Conservation (phyloP, 1,139 yeast genomes). For the Kodamaea plutei region DNA sequence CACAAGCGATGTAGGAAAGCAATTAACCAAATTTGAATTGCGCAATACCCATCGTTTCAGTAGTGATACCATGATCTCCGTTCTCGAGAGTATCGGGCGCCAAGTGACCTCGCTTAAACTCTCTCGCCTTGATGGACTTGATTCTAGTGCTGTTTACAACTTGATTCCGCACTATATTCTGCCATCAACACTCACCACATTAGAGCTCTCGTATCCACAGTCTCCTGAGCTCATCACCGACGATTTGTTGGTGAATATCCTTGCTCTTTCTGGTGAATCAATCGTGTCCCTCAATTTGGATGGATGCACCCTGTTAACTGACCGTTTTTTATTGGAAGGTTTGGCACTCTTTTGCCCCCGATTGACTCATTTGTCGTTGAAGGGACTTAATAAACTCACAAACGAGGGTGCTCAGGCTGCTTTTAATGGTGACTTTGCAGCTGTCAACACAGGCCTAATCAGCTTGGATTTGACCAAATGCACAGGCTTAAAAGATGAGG, state of each 20-base stretch:
- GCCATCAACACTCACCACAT: conserved; percentile 41
- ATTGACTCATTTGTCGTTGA: conserved; percentile 51
- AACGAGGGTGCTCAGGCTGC: conserved; percentile 59
- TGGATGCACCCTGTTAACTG: conserved; percentile 73
- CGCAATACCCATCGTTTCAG: conserved; percentile 82
- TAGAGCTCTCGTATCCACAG: conserved; percentile 69
- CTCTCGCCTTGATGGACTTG: conserved; percentile 70
- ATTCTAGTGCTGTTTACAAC: conserved; percentile 53
- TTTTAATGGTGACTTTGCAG: conserved; percentile 38
- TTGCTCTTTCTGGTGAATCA: conserved; percentile 61
- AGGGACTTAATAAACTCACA: conserved; percentile 56
- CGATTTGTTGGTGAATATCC: conserved; percentile 59
- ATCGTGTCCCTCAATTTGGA: conserved; percentile 57
- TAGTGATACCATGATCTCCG: conserved; percentile 56
- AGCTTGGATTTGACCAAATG: conserved; percentile 66
- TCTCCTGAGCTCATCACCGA: conserved; percentile 67
- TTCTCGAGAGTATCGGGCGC: conserved; percentile 61
- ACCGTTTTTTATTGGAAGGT: conserved; percentile 55
- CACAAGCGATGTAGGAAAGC: conserved; percentile 30
- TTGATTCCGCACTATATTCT: conserved; percentile 62
- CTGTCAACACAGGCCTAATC: conserved; percentile 56
- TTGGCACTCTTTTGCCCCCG: conserved; percentile 54
- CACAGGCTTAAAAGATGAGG: conserved; percentile 56
- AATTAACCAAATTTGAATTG: conserved; percentile 48
- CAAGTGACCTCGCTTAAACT: conserved; percentile 47